Evolutionary conservation across 2,329 filamentous ascomycete genomes (phyloP).

Genomic region (Alternaria gaisen): DNA sequence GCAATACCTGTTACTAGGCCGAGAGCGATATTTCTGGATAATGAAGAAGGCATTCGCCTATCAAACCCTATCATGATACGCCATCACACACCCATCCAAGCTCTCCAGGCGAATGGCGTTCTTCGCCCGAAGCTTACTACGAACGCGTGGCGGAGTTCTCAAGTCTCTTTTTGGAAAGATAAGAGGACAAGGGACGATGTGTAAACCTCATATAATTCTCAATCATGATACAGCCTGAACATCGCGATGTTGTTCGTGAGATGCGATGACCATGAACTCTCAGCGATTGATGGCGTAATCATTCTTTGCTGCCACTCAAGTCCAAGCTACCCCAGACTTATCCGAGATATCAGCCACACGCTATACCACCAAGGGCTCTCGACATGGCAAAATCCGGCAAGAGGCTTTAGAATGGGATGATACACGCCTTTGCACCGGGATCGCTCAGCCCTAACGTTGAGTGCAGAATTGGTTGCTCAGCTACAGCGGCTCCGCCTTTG

Average conservation of each 20-base stretch:
- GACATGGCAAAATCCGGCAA: neutral
- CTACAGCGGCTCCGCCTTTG: constrained; percentile 1
- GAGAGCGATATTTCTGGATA: neutral
- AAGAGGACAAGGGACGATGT: neutral
- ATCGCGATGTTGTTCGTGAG: neutral
- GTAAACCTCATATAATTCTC: neutral
- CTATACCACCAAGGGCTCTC: neutral
- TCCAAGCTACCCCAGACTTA: neutral
- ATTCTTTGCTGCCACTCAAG: neutral
- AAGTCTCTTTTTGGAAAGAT: neutral
- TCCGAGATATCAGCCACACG: neutral
- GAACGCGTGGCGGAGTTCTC: neutral
- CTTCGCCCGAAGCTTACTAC: neutral
- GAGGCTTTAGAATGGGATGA: neutral
- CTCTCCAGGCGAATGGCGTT: neutral
- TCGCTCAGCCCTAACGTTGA: neutral
- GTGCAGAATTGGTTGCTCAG: neutral
- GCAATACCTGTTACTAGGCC: constrained; percentile 13
- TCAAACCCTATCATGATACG: constrained; percentile 12
- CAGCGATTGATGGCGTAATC: neutral
- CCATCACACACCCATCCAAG: constrained; percentile 14
- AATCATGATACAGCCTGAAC: neutral
- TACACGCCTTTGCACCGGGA: neutral
- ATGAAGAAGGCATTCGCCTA: constrained; percentile 16
- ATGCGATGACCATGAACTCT: neutral